A percentile compares a stretch with the other conserved stretches of the same genome.
Evolutionary conservation across 2,329 filamentous ascomycete genomes (phyloP).

Genomic region (Pseudovirgaria hyperparasitica): DNA sequence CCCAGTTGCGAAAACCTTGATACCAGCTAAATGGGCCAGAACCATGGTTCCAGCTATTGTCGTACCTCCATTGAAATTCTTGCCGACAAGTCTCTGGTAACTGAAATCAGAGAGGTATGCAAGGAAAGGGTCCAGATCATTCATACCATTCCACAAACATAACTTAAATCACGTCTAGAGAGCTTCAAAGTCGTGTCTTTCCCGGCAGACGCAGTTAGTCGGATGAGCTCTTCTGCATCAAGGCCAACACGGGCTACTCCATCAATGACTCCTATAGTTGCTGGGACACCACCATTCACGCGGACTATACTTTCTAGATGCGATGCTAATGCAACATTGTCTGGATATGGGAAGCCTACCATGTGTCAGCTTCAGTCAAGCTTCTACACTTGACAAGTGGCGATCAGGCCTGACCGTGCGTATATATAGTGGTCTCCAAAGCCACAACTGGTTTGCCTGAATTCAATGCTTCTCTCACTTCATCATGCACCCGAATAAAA

Average conservation of each 20-base stretch:
- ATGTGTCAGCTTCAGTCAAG: constrained; percentile 6
- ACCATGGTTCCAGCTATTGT: constrained; percentile 92
- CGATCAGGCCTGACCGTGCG: constrained; percentile 51
- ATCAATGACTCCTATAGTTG: constrained; percentile 78
- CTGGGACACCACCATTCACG: constrained; percentile 63
- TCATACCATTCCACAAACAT: constrained; percentile 60
- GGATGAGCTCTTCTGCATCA: constrained; percentile 54
- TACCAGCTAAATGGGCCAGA: constrained; percentile 72
- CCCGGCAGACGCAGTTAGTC: constrained; percentile 53
- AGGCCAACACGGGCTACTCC: constrained; percentile 76
- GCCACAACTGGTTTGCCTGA: constrained; percentile 75
- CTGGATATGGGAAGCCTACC: constrained; percentile 55
- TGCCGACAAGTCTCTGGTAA: constrained; percentile 48
- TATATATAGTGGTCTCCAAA: constrained; percentile 93
- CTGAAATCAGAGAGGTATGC: background rate
- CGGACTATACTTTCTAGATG: constrained; percentile 73
- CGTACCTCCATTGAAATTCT: constrained; percentile 71
- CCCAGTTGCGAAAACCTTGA: constrained; percentile 87
- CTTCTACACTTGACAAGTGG: constrained; percentile 1
- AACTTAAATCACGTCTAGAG: constrained; percentile 76
- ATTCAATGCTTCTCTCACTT: constrained; percentile 65
- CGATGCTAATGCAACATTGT: constrained; percentile 63
- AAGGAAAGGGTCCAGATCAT: constrained; percentile 2
- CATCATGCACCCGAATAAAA: constrained; percentile 64
- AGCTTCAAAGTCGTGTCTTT: constrained; percentile 63